phyloP scores from a whole-genome alignment of 805 yeast species.

The Alloascoidea hylecoeti region DNA sequence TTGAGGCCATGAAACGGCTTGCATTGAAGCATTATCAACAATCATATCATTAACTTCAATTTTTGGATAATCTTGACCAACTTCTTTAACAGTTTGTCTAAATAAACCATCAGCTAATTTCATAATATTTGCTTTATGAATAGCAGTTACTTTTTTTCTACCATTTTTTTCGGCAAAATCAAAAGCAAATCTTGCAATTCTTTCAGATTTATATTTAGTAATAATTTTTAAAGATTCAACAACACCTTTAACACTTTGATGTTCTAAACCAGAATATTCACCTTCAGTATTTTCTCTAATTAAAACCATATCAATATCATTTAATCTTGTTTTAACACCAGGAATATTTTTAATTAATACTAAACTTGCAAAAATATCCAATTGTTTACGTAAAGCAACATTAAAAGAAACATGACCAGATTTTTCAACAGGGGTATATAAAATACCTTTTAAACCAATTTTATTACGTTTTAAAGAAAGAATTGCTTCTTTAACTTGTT shows the following conservation, averaged over 20 bases:
- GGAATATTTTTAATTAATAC: slow-evolving; percentile 90
- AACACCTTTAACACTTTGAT: slow-evolving; percentile 93
- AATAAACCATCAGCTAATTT: slow-evolving; percentile 96
- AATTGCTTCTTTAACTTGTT: slow-evolving; percentile 61
- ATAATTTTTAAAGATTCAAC: slow-evolving; percentile 93
- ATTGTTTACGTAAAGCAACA: slow-evolving; percentile 92
- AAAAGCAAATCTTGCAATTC: slow-evolving; percentile 94
- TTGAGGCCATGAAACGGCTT: slow-evolving; percentile 95
- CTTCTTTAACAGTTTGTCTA: slow-evolving; percentile 83
- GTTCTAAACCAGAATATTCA: slow-evolving; percentile 97
- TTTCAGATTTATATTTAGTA: slow-evolving; percentile 89
- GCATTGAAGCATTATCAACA: slow-evolving; percentile 98
- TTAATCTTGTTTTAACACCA: slow-evolving; percentile 83
- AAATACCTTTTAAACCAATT: slow-evolving; percentile 92
- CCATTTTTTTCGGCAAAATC: slow-evolving; percentile 89
- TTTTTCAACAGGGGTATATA: slow-evolving; percentile 79
- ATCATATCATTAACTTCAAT: slow-evolving; percentile 81
- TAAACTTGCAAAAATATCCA: slow-evolving; percentile 89
- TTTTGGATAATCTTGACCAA: slow-evolving; percentile 74
- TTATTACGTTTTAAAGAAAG: slow-evolving; percentile 88
- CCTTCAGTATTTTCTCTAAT: slow-evolving; percentile 99
- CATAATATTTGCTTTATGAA: slow-evolving; percentile 99
- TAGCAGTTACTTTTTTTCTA: slow-evolving; percentile 89
- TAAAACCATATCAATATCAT: slow-evolving; percentile 81
- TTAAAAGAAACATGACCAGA: slow-evolving; percentile 75